These are phyloP conservation scores for Citrullus mucosospermus DNA, from an alignment of 306 rosid species.

Conservation along the genomic window DNA sequence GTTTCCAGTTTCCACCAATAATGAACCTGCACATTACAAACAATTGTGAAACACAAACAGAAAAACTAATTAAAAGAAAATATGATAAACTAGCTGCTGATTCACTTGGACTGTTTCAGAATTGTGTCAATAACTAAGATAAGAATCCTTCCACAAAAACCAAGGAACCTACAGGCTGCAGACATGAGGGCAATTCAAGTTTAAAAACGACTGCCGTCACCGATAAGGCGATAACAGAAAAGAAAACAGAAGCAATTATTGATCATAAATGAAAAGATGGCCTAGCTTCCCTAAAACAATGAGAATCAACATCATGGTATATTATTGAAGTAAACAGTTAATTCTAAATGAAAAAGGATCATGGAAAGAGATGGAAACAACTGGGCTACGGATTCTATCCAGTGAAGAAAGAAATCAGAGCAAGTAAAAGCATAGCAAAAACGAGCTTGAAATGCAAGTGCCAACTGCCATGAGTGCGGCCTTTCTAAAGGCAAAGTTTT, in stretches of 20 bases:
- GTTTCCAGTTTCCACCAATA: not conserved
- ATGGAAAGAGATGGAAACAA: not conserved
- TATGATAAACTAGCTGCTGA: not conserved
- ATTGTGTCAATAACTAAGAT: not conserved
- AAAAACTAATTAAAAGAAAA: not conserved
- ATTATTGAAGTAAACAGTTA: not conserved
- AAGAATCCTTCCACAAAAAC: not conserved
- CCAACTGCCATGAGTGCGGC: not conserved
- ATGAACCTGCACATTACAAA: not conserved
- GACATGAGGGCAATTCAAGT: not conserved
- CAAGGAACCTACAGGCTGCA: not conserved
- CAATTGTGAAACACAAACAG: not conserved
- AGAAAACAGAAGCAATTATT: not conserved
- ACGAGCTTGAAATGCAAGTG: not conserved
- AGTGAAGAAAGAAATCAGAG: not conserved
- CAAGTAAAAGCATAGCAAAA: not conserved
- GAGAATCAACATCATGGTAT: not conserved
- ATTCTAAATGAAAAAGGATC: not conserved
- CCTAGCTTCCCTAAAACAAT: not conserved
- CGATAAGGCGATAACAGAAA: not conserved
- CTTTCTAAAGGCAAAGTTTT: not conserved
- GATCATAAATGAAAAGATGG: not conserved
- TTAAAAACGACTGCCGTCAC: not conserved
- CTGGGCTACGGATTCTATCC: not conserved
- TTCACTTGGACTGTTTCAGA: not conserved